A percentile compares a stretch with the other conserved stretches of the same genome.
These are phyloP conservation scores for Apiospora hydei DNA, from an alignment of 2,329 filamentous ascomycete genomes.

Conservation along the genomic window DNA sequence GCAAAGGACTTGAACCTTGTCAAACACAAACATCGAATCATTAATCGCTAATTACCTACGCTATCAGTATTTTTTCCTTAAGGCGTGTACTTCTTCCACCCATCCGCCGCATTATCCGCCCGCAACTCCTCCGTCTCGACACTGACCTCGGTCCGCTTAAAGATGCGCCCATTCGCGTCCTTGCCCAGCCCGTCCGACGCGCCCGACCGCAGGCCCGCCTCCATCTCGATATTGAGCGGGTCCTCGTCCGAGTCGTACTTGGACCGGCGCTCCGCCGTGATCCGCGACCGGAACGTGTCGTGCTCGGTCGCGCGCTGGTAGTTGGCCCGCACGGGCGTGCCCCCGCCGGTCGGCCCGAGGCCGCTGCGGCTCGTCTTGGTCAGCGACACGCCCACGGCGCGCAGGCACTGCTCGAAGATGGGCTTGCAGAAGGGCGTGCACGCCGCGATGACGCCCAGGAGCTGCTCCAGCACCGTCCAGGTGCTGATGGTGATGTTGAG, in stretches of 20 bases:
- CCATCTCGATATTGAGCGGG: conserved; percentile 15
- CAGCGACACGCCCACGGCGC: not conserved
- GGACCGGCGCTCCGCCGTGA: not conserved
- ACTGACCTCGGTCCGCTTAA: not conserved
- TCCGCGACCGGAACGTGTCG: conserved; percentile 15
- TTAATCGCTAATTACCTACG: not conserved
- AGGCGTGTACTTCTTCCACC: conserved; percentile 3
- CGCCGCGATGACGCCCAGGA: conserved; percentile 1
- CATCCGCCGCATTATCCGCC: not conserved
- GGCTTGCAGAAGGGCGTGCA: conserved; percentile 24
- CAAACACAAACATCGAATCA: not conserved
- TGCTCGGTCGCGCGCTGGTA: conserved; percentile 5
- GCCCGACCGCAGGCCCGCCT: not conserved
- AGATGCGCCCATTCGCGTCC: not conserved
- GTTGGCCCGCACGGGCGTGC: not conserved
- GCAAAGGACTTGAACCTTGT: not conserved
- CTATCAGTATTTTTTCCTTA: not conserved
- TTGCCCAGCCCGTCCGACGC: not conserved
- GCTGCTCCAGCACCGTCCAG: conserved; percentile 10
- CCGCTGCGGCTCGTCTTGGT: not conserved
- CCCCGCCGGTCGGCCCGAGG: not conserved
- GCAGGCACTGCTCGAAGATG: conserved; percentile 1
- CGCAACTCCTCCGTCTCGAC: not conserved
- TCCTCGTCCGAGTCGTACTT: conserved; percentile 15
- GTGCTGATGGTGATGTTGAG: conserved; percentile 19